Conservation (phyloP, 2,329 filamentous ascomycete genomes). For the Tolypocladium sp. region DNA sequence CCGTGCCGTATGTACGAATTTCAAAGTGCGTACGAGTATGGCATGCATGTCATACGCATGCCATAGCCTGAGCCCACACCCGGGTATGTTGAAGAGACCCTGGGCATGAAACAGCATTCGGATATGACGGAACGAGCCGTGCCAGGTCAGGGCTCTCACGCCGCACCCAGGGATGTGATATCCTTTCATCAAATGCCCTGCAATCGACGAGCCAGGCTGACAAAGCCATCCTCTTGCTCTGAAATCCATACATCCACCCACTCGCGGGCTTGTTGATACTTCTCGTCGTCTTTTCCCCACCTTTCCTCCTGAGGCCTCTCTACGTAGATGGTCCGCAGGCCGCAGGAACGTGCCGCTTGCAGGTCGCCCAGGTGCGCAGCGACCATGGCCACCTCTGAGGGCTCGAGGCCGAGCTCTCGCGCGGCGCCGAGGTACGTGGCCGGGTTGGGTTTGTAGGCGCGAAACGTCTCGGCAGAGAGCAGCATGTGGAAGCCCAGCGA, state of each 20-base stretch:
- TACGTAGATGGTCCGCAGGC: conserved; percentile 65
- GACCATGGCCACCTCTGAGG: conserved; percentile 63
- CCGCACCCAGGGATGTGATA: background rate
- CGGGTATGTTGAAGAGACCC: background rate
- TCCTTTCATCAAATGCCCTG: conserved; percentile 5
- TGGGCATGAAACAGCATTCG: background rate
- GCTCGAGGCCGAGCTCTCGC: conserved; percentile 43
- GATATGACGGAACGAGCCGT: background rate
- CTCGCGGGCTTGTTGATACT: conserved; percentile 38
- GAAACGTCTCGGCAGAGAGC: conserved; percentile 61
- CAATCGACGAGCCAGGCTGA: conserved; percentile 18
- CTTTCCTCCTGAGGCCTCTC: conserved; percentile 59
- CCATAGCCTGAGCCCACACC: background rate
- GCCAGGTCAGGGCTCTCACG: background rate
- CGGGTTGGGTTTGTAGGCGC: conserved; percentile 64
- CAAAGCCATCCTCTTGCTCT: conserved; percentile 21
- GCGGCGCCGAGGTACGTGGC: conserved; percentile 62
- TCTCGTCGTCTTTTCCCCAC: conserved; percentile 40
- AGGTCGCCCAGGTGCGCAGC: conserved; percentile 67
- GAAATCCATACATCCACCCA: conserved; percentile 31
- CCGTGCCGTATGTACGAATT: background rate
- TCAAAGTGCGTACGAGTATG: background rate
- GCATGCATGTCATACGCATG: background rate
- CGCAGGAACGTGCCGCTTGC: conserved; percentile 52
- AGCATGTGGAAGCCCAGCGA: conserved; percentile 53